These are phyloP conservation scores for Apocynum venetum DNA, from an alignment of 257 asterid species.

Conservation along the genomic window DNA sequence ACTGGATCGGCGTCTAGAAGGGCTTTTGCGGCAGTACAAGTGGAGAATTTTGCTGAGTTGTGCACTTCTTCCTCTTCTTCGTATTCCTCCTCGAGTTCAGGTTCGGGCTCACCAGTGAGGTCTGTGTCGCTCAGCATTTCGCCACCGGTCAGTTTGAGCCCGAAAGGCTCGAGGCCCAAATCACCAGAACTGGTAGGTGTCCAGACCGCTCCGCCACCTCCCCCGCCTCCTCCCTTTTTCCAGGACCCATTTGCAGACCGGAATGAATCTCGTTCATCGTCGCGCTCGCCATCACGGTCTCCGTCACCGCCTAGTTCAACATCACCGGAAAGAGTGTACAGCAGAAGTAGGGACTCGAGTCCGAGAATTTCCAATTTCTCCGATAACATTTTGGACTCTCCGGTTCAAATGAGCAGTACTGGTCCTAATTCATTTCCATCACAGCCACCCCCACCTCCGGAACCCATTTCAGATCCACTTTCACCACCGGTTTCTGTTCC, in stretches of 20 bases:
- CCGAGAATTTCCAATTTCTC: conserved; percentile 30
- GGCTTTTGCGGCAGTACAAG: conserved; percentile 46
- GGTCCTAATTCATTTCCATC: conserved; percentile 17
- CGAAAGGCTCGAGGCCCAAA: conserved; percentile 57
- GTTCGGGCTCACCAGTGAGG: conserved; percentile 70
- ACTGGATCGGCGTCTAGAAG: conserved; percentile 70
- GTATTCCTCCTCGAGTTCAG: conserved; percentile 70
- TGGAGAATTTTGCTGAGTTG: conserved; percentile 39
- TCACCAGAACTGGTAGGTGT: conserved; percentile 81
- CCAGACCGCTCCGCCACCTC: conserved; percentile 39
- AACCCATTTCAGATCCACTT: conserved; percentile 25
- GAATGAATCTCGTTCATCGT: conserved; percentile 27
- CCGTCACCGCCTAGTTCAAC: conserved; percentile 63
- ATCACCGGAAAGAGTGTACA: conserved; percentile 54
- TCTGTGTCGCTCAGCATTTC: conserved; percentile 75
- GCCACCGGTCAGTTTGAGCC: conserved; percentile 65
- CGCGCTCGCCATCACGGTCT: conserved; percentile 18
- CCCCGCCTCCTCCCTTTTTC: conserved; percentile 23
- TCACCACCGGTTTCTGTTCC: conserved; percentile 19
- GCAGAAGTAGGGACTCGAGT: conserved; percentile 60
- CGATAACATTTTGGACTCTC: conserved; percentile 28
- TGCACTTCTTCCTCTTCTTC: conserved; percentile 58
- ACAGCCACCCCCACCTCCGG: conserved; percentile 19
- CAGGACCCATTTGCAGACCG: conserved; percentile 8
- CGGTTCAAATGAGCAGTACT: conserved; percentile 10